Conservation (phyloP, 768 basidiomycete species). For the Mycena kentingensis region DNA sequence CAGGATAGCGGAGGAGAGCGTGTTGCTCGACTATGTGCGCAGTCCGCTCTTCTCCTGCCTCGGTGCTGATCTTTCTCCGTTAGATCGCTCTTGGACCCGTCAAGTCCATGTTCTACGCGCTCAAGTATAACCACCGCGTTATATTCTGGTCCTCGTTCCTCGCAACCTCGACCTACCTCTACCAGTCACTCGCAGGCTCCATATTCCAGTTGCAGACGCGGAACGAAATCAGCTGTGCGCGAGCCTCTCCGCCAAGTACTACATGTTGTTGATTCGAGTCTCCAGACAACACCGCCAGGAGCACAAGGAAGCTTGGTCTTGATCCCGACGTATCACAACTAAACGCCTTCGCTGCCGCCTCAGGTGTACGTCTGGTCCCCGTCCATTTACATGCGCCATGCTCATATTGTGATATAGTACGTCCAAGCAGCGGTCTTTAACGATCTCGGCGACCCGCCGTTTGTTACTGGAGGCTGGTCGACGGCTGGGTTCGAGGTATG, state of each 20-base stretch:
- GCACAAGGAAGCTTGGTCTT: constrained; percentile 46
- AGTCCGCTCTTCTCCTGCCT: neutral
- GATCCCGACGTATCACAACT: constrained; percentile 45
- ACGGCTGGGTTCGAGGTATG: constrained; percentile 34
- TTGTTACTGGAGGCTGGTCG: constrained; percentile 41
- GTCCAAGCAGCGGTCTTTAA: constrained; percentile 32
- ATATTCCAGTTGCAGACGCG: constrained; percentile 39
- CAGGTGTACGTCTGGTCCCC: constrained; percentile 47
- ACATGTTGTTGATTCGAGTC: neutral
- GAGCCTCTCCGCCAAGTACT: neutral
- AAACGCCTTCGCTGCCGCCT: constrained; percentile 59
- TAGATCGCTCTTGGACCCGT: constrained; percentile 49
- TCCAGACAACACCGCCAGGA: constrained; percentile 42
- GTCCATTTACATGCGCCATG: neutral
- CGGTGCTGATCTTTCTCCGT: neutral
- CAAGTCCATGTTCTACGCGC: constrained; percentile 43
- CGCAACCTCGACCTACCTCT: constrained; percentile 44
- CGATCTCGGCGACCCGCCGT: constrained; percentile 45
- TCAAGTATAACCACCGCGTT: constrained; percentile 55
- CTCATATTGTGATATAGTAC: constrained; percentile 9
- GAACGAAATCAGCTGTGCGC: constrained; percentile 20
- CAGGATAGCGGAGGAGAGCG: constrained; percentile 55
- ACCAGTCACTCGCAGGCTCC: constrained; percentile 59
- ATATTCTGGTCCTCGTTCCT: constrained; percentile 55
- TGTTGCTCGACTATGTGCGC: constrained; percentile 69